Evolutionary conservation across 129 eudicot species (phyloP), one percentile per base, ranked within the genome.

Genomic region (Centrapalus pauciflorus): DNA sequence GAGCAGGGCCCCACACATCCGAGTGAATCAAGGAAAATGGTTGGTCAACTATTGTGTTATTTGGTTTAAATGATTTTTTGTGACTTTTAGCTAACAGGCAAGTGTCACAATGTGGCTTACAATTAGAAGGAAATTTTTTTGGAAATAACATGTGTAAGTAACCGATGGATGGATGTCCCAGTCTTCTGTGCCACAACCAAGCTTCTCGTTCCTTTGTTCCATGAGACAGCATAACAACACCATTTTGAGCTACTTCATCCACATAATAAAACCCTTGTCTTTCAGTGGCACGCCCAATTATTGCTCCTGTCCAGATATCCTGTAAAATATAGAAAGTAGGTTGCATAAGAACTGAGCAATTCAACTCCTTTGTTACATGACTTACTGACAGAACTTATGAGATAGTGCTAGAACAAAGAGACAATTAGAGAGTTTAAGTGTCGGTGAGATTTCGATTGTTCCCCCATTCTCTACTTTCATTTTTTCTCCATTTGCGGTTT

Each of bases 131-230:
- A n/a, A n/a, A n/a, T n/a, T n/a, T n/a, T n/a, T n/a, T n/a, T n/a
- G n/a, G n/a, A n/a, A n/a, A n/a, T n/a, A n/a, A n/a, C n/a, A n/a
- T n/a, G n/a, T n/a, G n/a, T n/a, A n/a, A n/a, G n/a, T n/a, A n/a
- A n/a, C n/a, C n/a, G n/a, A n/a, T n/a, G n/a, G n/a, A n/a, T n/a
- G n/a, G n/a, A n/a, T 54, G 32, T 21, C 60, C 60, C n/a, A 54
- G n/a, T 26, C 60, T 23, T 24, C 60, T 8, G n/a, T 54, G 60
- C 60, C 60, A 54, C n/a, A 54, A 32, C 60, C 60, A 54, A 54
- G 60, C 60, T 24, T 54, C 30, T 4, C 60, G 1, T 21, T 54
- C 5, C 2, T 7, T 26, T 10, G 60, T 54, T 26, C 60, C 60
- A 54, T 54, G 60, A 54, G 60, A 21, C 1, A 54, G 30, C 60